These are phyloP conservation scores for Oidiodendron maius DNA, from an alignment of 495 filamentous ascomycete species.

Conservation along the genomic window DNA sequence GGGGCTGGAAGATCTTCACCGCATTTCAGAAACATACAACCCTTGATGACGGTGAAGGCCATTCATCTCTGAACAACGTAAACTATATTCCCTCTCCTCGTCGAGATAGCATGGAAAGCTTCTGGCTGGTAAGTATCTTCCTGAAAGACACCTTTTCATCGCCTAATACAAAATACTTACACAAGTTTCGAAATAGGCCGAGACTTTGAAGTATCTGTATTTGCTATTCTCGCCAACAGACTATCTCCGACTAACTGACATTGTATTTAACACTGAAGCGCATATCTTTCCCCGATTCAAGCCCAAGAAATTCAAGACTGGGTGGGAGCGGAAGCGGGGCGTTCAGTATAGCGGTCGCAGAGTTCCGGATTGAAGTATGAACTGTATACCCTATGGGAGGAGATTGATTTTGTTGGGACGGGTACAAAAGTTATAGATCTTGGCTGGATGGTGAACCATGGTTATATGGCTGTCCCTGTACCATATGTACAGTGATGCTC, in stretches of 20 bases:
- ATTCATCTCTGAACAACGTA: conserved; percentile 71
- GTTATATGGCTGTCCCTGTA: no score
- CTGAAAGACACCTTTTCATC: no score
- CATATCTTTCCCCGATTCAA: conserved; percentile 83
- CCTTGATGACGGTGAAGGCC: conserved; percentile 50
- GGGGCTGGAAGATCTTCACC: conserved; percentile 97
- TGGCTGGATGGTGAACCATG: no score
- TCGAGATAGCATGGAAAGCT: conserved; percentile 84
- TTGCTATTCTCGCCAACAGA: conserved; percentile 83
- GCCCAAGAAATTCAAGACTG: conserved; percentile 69
- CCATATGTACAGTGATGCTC: no score
- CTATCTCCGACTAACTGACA: conserved; percentile 68
- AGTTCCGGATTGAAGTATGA: no score
- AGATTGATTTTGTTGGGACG: no score
- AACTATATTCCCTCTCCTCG: conserved; percentile 46
- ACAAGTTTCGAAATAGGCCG: conserved; percentile 46
- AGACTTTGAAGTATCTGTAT: conserved; percentile 95
- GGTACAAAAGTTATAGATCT: no score
- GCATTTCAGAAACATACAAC: conserved; percentile 59
- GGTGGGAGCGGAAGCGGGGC: conserved; percentile 66
- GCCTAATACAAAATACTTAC: conserved; percentile 6
- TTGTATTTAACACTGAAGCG: conserved; percentile 91
- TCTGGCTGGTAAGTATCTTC: conserved; percentile 72
- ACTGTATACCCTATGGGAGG: no score
- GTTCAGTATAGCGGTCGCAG: neutral